Percentiles rank a stretch among this genome's conserved stretches.
phyloP scores from a whole-genome alignment of 805 yeast species.

The Schizosaccharomyces osmophilus region DNA sequence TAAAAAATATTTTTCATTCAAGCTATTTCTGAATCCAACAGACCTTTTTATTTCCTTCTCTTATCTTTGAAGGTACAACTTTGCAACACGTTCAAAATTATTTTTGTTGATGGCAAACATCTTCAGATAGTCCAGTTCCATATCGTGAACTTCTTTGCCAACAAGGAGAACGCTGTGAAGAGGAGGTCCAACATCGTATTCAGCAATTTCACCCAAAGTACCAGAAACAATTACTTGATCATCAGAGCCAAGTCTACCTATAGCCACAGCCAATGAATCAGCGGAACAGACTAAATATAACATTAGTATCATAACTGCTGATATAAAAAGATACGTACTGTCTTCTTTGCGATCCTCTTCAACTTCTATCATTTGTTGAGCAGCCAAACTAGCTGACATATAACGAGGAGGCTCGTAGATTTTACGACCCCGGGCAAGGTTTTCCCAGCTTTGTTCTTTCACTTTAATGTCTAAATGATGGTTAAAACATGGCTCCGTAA shows the following conservation, averaged over 20 bases:
- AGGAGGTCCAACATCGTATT: constrained; percentile 83
- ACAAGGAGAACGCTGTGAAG: constrained; percentile 72
- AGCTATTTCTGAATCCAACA: no score
- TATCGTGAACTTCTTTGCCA: constrained; percentile 80
- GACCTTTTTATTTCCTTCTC: neutral
- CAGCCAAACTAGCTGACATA: constrained; percentile 79
- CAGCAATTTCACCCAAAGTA: constrained; percentile 48
- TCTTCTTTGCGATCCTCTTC: constrained; percentile 53
- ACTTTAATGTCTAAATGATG: constrained; percentile 43
- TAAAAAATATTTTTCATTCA: no score
- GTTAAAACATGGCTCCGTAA: neutral
- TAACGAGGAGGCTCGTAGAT: constrained; percentile 93
- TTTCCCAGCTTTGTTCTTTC: constrained; percentile 85
- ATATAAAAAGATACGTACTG: constrained; percentile 17
- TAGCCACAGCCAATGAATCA: constrained; percentile 79
- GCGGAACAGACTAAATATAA: constrained; percentile 21
- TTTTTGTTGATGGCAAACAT: constrained; percentile 46
- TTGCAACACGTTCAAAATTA: constrained; percentile 16
- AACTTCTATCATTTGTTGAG: constrained; percentile 64
- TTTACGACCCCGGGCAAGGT: constrained; percentile 73
- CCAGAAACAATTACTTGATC: constrained; percentile 64
- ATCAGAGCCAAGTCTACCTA: constrained; percentile 77
- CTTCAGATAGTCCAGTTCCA: constrained; percentile 63
- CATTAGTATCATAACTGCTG: neutral
- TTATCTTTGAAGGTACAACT: neutral